Base-by-base conservation (phyloP, 2,329 filamentous ascomycete genomes). In the Penicillium sp. region DNA sequence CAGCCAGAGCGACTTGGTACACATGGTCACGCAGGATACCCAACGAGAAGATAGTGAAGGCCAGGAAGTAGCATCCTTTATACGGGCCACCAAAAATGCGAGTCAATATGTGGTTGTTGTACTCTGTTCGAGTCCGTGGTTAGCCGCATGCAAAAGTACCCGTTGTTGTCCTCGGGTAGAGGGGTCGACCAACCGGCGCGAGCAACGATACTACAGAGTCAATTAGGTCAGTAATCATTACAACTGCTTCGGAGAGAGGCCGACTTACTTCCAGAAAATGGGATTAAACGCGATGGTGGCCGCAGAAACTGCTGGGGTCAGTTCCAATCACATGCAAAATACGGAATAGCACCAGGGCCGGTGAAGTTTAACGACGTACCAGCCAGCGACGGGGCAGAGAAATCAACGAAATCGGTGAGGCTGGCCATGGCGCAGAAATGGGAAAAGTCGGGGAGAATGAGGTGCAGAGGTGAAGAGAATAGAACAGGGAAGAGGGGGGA, bases 251-350 rank as follows among this genome's bases (percentile, higher is more conserved):
- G 5, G 10, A 10, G 7, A 28, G 7, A 16, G 22, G 30, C n/a
- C 20, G 47, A 81, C 89, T 79, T 81, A 96, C 92, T 99, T 99
- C 94, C 94, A 99, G 75, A 96, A 97, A n/a, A 94, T 87, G 20
- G 94, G 94, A 75, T 99, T 99, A 76, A 99, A 97, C 44, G 87
- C 81, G 74, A 99, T 95, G 47, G 89, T 83, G 50, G 79, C 81
- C 43, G 86, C 89, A 62, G 90, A 89, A 62, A 94, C 92, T 96
- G 47, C 43, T 38, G 56, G 53, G 47, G 57, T 62, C 42, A 56
- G 51, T 47, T 27, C 40, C 46, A 51, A 66, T 67, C 63, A 69
- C 64, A 67, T 67, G 63, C 55, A 50, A 63, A 60, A 57, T 54
- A 52, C 48, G 53, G 56, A 60, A 52, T 44, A 39, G 46, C 25